Evolutionary conservation across 208 protist species (phyloP).

Genomic region (Trypanosoma theileri): DNA sequence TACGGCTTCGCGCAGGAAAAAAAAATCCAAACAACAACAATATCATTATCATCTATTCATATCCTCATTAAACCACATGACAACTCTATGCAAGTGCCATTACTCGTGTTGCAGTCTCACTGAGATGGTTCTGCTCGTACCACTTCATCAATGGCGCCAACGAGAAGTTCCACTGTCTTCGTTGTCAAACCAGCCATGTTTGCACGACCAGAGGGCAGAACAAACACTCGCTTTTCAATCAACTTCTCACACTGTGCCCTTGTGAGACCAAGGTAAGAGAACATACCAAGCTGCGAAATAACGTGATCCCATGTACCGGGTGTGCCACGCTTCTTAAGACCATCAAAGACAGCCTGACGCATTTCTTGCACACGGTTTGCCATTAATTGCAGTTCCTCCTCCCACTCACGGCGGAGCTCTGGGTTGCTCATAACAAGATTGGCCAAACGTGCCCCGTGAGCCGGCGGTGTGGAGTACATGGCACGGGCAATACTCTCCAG

Average conservation of each 20-base stretch:
- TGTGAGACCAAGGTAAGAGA: conserved; percentile 95
- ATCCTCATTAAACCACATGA: too few species aligned
- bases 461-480: conserved; percentile 95
- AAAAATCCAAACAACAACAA: too few species aligned
- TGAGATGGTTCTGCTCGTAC: conserved; percentile 25
- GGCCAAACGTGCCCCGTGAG: conserved; percentile 95
- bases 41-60: too few species aligned
- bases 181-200: conserved; percentile 84
- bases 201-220: conserved; percentile 66
- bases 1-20: too few species aligned
- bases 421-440: conserved; percentile 84
- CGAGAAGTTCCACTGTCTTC: conserved; percentile 53
- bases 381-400: conserved; percentile 90
- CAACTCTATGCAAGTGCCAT: too few species aligned
- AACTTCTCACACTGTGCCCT: conserved; percentile 79
- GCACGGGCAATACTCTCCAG: too few species aligned
- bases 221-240: conserved; percentile 71
- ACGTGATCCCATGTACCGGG: conserved; percentile 95
- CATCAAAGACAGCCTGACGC: conserved; percentile 71
- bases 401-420: conserved; percentile 87
- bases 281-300: conserved; percentile 97
- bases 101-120: too few species aligned
- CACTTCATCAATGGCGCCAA: conserved; percentile 62
- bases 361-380: conserved; percentile 79
- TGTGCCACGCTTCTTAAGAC: conserved; percentile 68